Evolutionary conservation across 1,139 yeast species (phyloP).

Genomic region (Yamadazyma conglobata): DNA sequence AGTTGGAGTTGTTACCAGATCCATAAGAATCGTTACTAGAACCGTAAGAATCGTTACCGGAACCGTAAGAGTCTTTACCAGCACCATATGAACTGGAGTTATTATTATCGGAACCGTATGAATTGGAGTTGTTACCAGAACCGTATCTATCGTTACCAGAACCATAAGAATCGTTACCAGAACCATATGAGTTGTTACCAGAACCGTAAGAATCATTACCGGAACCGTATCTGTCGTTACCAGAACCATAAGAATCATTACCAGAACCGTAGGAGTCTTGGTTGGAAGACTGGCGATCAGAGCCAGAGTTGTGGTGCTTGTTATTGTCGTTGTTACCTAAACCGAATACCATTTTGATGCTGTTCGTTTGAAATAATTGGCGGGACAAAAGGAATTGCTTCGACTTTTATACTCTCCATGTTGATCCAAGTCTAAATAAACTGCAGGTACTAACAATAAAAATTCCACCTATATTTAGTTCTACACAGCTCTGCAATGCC

Average conservation of each 20-base stretch:
- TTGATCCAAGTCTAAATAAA: too few relatives aligned
- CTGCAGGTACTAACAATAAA: too few relatives aligned
- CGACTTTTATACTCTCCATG: too few relatives aligned
- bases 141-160: constrained; percentile 21
- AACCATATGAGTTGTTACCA: background rate
- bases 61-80: constrained; percentile 14
- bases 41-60: constrained; percentile 10
- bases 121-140: constrained; percentile 14
- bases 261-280: constrained; percentile 4
- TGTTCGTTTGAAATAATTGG: too few relatives aligned
- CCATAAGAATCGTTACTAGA: constrained; percentile 15
- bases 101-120: constrained; percentile 16
- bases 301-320: constrained; percentile 8
- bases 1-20: constrained; percentile 4
- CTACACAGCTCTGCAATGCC: too few relatives aligned
- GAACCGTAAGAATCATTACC: constrained; percentile 8
- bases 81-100: constrained; percentile 6
- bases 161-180: constrained; percentile 15
- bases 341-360: constrained; percentile 29
- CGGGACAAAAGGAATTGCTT: too few relatives aligned
- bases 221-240: background rate
- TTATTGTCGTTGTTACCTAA: constrained; percentile 21
- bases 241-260: constrained; percentile 17
- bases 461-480: too few relatives aligned
- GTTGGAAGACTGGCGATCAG: constrained; percentile 1